A percentile compares a stretch with the other conserved stretches of the same genome.
Evolutionary conservation across 805 yeast genomes (phyloP).

Genomic region (Komagataella pastoris): DNA sequence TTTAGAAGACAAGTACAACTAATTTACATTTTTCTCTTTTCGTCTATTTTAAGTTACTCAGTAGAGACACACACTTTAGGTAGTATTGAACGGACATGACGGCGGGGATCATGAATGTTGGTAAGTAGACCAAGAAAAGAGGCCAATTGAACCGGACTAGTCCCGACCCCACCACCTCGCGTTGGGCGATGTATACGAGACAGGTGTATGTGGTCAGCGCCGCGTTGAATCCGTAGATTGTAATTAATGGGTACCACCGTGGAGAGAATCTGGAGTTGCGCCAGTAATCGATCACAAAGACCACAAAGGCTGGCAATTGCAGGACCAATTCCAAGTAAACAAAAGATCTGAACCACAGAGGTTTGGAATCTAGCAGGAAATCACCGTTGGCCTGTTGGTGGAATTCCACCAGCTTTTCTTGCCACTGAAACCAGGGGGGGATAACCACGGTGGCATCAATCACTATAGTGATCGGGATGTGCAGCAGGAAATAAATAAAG

Average conservation of each 20-base stretch:
- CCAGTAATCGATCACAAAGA: constrained; percentile 21
- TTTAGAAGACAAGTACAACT: constrained; percentile 39
- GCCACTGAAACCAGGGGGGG: constrained; percentile 38
- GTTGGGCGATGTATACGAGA: constrained; percentile 29
- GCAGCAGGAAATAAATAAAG: constrained; percentile 24
- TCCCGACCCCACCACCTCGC: constrained; percentile 24
- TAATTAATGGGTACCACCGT: constrained; percentile 17
- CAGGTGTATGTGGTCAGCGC: constrained; percentile 69
- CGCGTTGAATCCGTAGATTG: constrained; percentile 75
- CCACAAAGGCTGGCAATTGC: constrained; percentile 70
- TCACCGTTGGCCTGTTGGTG: constrained; percentile 63
- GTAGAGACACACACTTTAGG: not conserved
- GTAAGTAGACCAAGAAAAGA: constrained; percentile 43
- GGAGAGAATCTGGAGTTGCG: constrained; percentile 8
- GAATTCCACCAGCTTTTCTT: constrained; percentile 34
- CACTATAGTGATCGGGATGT: constrained; percentile 61
- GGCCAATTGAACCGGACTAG: constrained; percentile 16
- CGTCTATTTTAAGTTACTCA: not conserved
- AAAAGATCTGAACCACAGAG: constrained; percentile 63
- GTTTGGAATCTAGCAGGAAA: constrained; percentile 36
- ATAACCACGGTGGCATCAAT: constrained; percentile 66
- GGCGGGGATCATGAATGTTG: constrained; percentile 60
- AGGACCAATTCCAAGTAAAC: constrained; percentile 60
- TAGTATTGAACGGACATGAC: constrained; percentile 35
- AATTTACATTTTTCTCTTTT: constrained; percentile 2